Evolutionary conservation across 2,329 filamentous ascomycete genomes (phyloP).

Genomic region (Anthostomella pinea): DNA sequence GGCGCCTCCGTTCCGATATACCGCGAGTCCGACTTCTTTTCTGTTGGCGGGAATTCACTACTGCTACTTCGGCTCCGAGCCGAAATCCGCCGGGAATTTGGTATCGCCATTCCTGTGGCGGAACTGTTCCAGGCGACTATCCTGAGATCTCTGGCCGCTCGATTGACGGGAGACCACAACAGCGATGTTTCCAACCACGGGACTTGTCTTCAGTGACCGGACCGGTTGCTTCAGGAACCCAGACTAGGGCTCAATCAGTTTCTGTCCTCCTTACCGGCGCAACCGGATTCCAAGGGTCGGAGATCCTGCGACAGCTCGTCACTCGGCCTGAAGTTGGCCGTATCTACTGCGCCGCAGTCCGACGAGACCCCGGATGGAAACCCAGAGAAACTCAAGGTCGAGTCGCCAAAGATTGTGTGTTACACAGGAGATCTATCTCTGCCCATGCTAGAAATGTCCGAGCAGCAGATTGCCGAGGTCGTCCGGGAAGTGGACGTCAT

Average conservation of each 20-base stretch:
- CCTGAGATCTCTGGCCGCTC: slow-evolving; percentile 38
- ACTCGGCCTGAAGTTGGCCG: no score
- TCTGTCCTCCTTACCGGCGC: no score
- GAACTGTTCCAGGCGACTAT: slow-evolving; percentile 38
- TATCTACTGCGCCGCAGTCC: no score
- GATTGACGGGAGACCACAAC: neutral
- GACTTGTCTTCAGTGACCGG: no score
- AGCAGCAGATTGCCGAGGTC: slow-evolving; percentile 1
- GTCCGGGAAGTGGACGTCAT: slow-evolving; percentile 38
- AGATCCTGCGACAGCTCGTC: no score
- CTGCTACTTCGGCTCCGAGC: slow-evolving; percentile 38
- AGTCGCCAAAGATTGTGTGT: slow-evolving; percentile 3
- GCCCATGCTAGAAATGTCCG: slow-evolving; percentile 7
- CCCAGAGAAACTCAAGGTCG: no score
- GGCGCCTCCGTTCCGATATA: slow-evolving; percentile 16
- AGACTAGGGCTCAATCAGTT: no score
- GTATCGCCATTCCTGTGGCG: slow-evolving; percentile 29
- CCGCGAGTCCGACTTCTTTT: slow-evolving; percentile 38
- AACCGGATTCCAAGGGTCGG: no score
- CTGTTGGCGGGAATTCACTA: slow-evolving; percentile 40
- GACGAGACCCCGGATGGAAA: no score
- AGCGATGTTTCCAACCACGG: neutral
- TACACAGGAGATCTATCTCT: slow-evolving; percentile 1
- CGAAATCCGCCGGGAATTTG: slow-evolving; percentile 32
- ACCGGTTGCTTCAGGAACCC: no score